These are phyloP conservation scores for Teratosphaeriaceae sp. DNA, from an alignment of 2,329 filamentous ascomycete genomes.

Conservation along the genomic window DNA sequence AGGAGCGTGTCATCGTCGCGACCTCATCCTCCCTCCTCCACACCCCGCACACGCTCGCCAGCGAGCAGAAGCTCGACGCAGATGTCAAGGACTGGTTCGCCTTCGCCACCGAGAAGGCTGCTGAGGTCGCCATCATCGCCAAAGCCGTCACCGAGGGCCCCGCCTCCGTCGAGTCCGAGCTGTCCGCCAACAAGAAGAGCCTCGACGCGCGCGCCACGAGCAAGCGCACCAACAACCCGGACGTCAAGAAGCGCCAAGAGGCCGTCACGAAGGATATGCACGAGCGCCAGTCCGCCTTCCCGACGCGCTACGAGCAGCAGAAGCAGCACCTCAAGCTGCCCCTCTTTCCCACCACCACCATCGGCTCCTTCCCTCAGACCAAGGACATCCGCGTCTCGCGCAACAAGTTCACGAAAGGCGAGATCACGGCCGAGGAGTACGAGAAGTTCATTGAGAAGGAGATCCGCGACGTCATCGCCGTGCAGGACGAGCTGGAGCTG, in stretches of 20 bases:
- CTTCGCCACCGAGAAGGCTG: constrained; percentile 90
- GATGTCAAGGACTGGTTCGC: constrained; percentile 98
- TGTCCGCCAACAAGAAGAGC: constrained; percentile 96
- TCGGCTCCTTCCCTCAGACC: constrained; percentile 98
- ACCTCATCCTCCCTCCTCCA: constrained; percentile 97
- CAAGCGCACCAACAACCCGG: constrained; percentile 90
- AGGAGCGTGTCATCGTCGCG: constrained; percentile 94
- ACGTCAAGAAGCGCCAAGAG: constrained; percentile 93
- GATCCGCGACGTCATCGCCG: constrained; percentile 89
- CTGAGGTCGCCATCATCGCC: constrained; percentile 85
- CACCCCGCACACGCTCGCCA: constrained; percentile 94
- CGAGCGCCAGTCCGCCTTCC: constrained; percentile 88
- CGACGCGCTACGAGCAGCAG: constrained; percentile 77
- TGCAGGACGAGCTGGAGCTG: constrained; percentile 96
- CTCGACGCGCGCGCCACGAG: constrained; percentile 86
- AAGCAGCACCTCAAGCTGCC: constrained; percentile 89
- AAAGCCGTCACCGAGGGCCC: constrained; percentile 95
- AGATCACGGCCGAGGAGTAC: constrained; percentile 87
- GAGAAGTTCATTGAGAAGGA: constrained; percentile 99
- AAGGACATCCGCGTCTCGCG: constrained; percentile 95
- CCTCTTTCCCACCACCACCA: constrained; percentile 97
- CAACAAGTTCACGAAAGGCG: constrained; percentile 98
- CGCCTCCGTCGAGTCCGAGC: constrained; percentile 74
- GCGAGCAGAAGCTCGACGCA: constrained; percentile 94
- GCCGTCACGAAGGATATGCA: constrained; percentile 79